These are phyloP conservation scores for Boletellus sp. DNA, from an alignment of 768 basidiomycete genomes.

Conservation along the genomic window DNA sequence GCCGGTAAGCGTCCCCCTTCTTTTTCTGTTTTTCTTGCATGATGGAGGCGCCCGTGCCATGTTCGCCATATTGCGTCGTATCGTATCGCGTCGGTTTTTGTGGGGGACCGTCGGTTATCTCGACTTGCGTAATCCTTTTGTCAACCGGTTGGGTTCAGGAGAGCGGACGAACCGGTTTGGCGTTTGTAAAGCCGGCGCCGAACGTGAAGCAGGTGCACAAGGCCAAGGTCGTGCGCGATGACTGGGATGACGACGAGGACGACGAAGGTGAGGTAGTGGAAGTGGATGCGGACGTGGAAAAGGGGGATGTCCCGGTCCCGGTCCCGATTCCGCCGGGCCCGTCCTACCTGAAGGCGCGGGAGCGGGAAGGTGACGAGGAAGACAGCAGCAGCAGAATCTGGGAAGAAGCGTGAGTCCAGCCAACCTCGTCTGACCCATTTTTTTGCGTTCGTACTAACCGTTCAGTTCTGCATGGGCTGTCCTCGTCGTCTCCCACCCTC, in stretches of 20 bases:
- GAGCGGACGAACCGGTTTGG: constrained; percentile 1
- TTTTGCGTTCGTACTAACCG: constrained; percentile 11
- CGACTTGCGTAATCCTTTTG: neutral
- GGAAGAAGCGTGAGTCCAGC: constrained; percentile 61
- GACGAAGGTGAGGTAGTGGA: constrained; percentile 15
- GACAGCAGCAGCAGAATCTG: constrained; percentile 55
- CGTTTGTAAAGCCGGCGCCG: constrained; percentile 1
- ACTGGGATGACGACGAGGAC: constrained; percentile 59
- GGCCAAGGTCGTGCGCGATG: constrained; percentile 36
- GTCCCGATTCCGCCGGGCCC: neutral
- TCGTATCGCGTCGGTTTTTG: no score
- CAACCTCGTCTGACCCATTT: neutral
- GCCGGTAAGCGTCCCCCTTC: no score
- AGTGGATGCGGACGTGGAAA: neutral
- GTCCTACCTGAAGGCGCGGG: constrained; percentile 6
- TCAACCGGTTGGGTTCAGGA: constrained; percentile 1
- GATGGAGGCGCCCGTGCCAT: constrained; percentile 3
- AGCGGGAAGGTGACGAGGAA: neutral
- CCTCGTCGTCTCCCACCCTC: no score
- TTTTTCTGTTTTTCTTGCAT: neutral
- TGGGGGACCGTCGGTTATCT: neutral
- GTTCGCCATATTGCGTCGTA: no score
- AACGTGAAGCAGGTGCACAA: constrained; percentile 1
- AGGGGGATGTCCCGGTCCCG: neutral
- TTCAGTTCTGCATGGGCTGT: constrained; percentile 5